phyloP scores from a whole-genome alignment of 139 green algal species.

The Ulvella scutata region DNA sequence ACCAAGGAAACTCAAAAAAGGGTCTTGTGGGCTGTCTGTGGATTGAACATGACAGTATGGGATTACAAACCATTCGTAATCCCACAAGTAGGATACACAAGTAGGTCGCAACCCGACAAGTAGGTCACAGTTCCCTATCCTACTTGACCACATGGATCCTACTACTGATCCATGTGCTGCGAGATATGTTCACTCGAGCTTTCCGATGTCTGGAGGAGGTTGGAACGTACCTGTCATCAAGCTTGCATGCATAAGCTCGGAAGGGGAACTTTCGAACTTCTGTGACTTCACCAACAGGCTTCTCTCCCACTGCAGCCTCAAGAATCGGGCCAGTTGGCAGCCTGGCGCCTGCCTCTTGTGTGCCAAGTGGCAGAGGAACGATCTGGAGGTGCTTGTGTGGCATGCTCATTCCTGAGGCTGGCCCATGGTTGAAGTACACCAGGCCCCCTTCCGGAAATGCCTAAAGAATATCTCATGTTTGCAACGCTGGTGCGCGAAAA shows the following conservation, averaged over 20 bases:
- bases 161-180: too few relatives aligned
- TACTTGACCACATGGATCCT: too few relatives aligned
- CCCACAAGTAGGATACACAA: too few relatives aligned
- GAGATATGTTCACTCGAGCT: too few relatives aligned
- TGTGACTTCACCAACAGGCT: not conserved
- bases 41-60: too few relatives aligned
- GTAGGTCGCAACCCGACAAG: too few relatives aligned
- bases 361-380: constrained; percentile 22
- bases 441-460: constrained; percentile 43
- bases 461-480: too few relatives aligned
- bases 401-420: constrained; percentile 51
- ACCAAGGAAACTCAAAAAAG: too few relatives aligned
- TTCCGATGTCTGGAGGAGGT: constrained; percentile 10
- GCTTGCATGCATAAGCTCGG: constrained; percentile 6
- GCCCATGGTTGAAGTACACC: constrained; percentile 71
- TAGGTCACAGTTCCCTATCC: too few relatives aligned
- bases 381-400: constrained; percentile 79
- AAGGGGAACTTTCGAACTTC: constrained; percentile 21
- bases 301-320: not conserved
- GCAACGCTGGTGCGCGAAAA: too few relatives aligned
- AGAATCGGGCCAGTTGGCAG: not conserved
- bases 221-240: constrained; percentile 15
- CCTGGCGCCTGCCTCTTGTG: not conserved
- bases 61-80: too few relatives aligned
- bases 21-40: too few relatives aligned